Evolutionary conservation across 75 land plant species (phyloP), one percentile per base, ranked within the genome.

Genomic region (Sequoia sempervirens): DNA sequence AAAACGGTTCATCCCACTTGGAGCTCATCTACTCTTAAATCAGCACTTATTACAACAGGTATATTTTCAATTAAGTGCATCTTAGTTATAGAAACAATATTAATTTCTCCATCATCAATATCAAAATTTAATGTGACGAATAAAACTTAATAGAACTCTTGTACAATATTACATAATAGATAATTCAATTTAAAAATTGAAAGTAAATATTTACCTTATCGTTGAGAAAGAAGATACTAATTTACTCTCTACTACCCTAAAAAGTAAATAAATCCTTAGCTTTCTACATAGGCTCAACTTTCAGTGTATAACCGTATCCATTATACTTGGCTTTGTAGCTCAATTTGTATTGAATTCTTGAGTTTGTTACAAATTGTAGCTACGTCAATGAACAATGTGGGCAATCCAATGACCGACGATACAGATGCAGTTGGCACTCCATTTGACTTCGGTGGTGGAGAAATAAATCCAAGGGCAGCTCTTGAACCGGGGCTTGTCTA

Each of bases 21-120:
- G 95, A 88, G 91, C 58, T 90, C 95, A 40, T 88, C 95, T 38
- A 90, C 95, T 47, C 86, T 94, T 81, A 84, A 58, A 86, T 94
- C 95, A 30, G 96, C 96, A 23, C 89, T 94, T 40, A 90, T 94
- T 90, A 94, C 96, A 30, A 93, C 93, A 88, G 94, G 96, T 87
- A 53, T 3, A 0, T 14, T 53, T 14, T 18, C 15, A 53, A 9
- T 46, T 46, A 46, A 46, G 12, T 46, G 1, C 12, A 46, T 46
- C 50, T 46, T 46, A 0, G 10, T 11, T 46, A 10, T 1, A 46
- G 1, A 9, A 46, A 46, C 12, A 0, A 46, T 46, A 46, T 9
- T 10, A 46, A 0, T 46, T 46, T 46, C 12, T 46, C 12, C 50
- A 9, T 9, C 0, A 43, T 43, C 5, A 43, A 43, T 43, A 46